Percentiles rank a stretch among this genome's conserved stretches.
Conservation (phyloP, 2,329 filamentous ascomycete genomes). For the Ustilaginoidea virens region DNA sequence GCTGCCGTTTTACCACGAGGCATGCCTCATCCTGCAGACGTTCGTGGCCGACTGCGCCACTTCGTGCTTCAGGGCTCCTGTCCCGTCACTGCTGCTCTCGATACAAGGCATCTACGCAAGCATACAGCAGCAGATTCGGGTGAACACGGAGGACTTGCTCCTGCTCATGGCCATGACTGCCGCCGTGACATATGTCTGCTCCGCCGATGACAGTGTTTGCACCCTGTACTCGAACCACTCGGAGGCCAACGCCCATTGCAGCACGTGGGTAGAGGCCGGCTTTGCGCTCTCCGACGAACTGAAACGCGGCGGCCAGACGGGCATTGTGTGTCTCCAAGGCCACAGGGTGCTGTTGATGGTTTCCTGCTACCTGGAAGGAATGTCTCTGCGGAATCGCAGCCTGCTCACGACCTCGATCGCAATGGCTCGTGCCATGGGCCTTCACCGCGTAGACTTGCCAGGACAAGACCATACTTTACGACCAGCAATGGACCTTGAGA, state of each 20-base stretch:
- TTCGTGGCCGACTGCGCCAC: slow-evolving; percentile 2
- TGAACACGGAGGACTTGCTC: slow-evolving; percentile 1
- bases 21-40: slow-evolving; percentile 1
- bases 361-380: slow-evolving; percentile 3
- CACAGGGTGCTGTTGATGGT: slow-evolving; percentile 3
- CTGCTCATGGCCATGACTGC: slow-evolving; percentile 3
- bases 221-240: slow-evolving; percentile 2
- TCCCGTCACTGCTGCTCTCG: slow-evolving; percentile 1
- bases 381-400: slow-evolving; percentile 4
- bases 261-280: slow-evolving; percentile 2
- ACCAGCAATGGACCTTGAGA: slow-evolving; percentile 2
- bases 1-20: slow-evolving; percentile 3
- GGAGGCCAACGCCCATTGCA: slow-evolving; percentile 2
- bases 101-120: slow-evolving; percentile 3
- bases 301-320: slow-evolving; percentile 1
- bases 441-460: slow-evolving; percentile 3
- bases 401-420: slow-evolving; percentile 2
- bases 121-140: slow-evolving; percentile 1
- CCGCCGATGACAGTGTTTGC: slow-evolving; percentile 1
- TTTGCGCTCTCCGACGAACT: slow-evolving; percentile 3
- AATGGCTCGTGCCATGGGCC: slow-evolving; percentile 4
- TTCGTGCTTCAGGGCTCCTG: slow-evolving; percentile 1
- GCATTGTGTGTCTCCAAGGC: slow-evolving; percentile 3
- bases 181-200: slow-evolving; percentile 2
- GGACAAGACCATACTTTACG: not conserved